phyloP scores from a whole-genome alignment of 179 eudicot species.

The Spergularia azorica region DNA sequence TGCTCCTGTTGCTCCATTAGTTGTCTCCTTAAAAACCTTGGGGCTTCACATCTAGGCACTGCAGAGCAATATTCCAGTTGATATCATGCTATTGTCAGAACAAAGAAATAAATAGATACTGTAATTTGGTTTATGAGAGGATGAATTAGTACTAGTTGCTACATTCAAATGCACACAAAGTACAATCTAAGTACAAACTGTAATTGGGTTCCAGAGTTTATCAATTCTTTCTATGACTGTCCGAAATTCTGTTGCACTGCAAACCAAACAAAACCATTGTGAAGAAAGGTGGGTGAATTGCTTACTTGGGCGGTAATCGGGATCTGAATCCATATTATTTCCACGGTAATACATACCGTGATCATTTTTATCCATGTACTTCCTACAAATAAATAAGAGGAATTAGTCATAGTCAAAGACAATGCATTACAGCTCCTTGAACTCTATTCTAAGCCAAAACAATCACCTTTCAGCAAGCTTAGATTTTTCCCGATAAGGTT shows the following conservation, averaged over 20 bases:
- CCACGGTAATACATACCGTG: slow-evolving; percentile 39
- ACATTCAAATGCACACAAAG: background rate
- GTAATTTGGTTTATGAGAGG: background rate
- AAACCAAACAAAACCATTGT: too few relatives aligned
- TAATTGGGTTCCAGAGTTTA: background rate
- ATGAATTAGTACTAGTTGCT: background rate
- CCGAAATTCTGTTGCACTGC: background rate
- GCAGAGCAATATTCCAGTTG: background rate
- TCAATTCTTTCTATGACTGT: background rate
- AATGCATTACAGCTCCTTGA: background rate
- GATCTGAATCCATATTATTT: slow-evolving; percentile 42
- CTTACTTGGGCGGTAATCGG: slow-evolving; percentile 47
- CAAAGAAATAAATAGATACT: background rate
- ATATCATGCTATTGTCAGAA: background rate
- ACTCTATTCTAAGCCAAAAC: background rate
- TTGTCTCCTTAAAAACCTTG: slow-evolving; percentile 54
- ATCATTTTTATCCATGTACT: slow-evolving; percentile 56
- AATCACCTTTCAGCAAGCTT: slow-evolving; percentile 68
- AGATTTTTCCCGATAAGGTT: slow-evolving; percentile 84
- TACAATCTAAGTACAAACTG: background rate
- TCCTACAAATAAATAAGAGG: slow-evolving; percentile 45
- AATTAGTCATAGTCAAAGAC: slow-evolving; percentile 15
- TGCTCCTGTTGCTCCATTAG: slow-evolving; percentile 53
- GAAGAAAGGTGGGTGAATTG: background rate
- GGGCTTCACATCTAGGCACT: slow-evolving; percentile 44